phyloP scores from a whole-genome alignment of 1,284 basidiomycete species.

The Austroboletus novae-zelandiae region DNA sequence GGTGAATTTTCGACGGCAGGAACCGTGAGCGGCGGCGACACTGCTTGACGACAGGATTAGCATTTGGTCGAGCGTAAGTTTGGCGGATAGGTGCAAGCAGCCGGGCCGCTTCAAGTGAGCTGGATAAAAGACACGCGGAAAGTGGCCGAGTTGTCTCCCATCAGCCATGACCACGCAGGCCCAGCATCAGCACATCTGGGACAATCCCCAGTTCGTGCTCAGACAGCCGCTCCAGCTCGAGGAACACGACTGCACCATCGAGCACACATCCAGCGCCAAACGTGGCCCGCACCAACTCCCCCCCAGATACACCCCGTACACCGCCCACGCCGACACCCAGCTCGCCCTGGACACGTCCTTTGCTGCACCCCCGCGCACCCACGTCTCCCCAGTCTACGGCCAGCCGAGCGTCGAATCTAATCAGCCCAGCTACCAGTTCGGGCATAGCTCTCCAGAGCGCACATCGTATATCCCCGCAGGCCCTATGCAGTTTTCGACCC shows the following conservation, averaged over 20 bases:
- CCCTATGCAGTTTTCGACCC: slow-evolving; percentile 31
- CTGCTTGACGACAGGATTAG: neutral
- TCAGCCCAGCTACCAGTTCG: slow-evolving; percentile 9
- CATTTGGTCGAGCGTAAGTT: too few relatives aligned
- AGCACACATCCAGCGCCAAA: slow-evolving; percentile 12
- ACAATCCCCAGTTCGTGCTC: slow-evolving; percentile 13
- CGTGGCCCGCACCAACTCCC: slow-evolving; percentile 16
- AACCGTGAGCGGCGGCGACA: neutral
- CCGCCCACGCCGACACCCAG: slow-evolving; percentile 11
- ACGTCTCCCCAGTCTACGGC: slow-evolving; percentile 18
- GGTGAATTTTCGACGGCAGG: neutral
- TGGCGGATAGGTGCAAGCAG: slow-evolving; percentile 4
- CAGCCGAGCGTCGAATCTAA: slow-evolving; percentile 11
- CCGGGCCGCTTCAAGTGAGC: slow-evolving; percentile 4
- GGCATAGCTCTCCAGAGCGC: slow-evolving; percentile 7
- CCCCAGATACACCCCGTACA: slow-evolving; percentile 14
- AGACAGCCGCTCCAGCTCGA: slow-evolving; percentile 39
- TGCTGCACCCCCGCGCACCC: slow-evolving; percentile 12
- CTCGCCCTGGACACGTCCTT: slow-evolving; percentile 21
- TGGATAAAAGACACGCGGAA: too few relatives aligned
- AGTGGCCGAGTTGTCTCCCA: neutral
- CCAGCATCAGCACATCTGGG: slow-evolving; percentile 23
- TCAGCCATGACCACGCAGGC: slow-evolving; percentile 24
- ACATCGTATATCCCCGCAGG: slow-evolving; percentile 22
- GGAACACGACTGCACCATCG: slow-evolving; percentile 31